These are phyloP conservation scores for Trichoderma sp. DNA, from an alignment of 2,329 filamentous ascomycete species.

Conservation along the genomic window DNA sequence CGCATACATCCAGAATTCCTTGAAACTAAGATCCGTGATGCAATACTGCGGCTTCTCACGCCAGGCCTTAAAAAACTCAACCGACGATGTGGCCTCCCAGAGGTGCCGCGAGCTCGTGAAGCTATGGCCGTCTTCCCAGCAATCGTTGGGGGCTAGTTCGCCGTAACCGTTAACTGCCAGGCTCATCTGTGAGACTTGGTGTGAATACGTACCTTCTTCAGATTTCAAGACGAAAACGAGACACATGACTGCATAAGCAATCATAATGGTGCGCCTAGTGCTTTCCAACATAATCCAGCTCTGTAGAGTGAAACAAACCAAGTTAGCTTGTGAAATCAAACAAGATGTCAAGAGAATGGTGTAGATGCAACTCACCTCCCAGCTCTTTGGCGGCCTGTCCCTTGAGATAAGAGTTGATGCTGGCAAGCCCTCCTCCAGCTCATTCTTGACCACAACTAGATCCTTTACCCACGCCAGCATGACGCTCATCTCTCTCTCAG, in stretches of 20 bases:
- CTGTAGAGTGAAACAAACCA: constrained; percentile 23
- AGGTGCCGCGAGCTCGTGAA: constrained; percentile 46
- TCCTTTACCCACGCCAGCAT: constrained; percentile 41
- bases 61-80: constrained; percentile 48
- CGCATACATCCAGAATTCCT: constrained; percentile 41
- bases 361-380: constrained; percentile 39
- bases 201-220: constrained; percentile 32
- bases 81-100: constrained; percentile 44
- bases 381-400: constrained; percentile 41
- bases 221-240: constrained; percentile 39
- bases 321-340: not conserved
- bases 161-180: constrained; percentile 33
- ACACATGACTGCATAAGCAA: constrained; percentile 36
- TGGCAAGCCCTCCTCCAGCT: constrained; percentile 36
- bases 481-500: constrained; percentile 41
- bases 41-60: constrained; percentile 43
- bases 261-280: constrained; percentile 41
- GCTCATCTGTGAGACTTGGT: not conserved
- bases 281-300: constrained; percentile 48
- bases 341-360: no score
- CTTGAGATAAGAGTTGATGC: constrained; percentile 27
- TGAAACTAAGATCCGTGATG: constrained; percentile 38
- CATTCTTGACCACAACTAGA: constrained; percentile 36
- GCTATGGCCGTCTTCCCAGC: constrained; percentile 21
- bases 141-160: constrained; percentile 27